phyloP scores from a whole-genome alignment of 768 basidiomycete genomes.

The Rubroboletus satanas region DNA sequence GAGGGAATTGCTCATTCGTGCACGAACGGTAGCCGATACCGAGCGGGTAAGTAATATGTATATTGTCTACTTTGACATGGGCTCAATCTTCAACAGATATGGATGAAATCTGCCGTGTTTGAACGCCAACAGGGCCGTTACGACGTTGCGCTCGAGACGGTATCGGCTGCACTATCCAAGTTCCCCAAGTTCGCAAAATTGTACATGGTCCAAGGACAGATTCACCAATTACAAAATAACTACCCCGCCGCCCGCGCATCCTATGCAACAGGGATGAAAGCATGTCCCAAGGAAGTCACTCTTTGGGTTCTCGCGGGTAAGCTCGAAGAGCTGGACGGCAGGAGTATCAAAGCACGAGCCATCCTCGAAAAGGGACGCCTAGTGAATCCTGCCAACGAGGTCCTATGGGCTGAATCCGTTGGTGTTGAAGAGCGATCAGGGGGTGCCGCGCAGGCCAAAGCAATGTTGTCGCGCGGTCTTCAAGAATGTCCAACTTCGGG shows the following conservation, averaged over 20 bases:
- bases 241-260: conserved; percentile 68
- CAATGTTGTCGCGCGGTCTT: conserved; percentile 79
- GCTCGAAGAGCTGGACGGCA: conserved; percentile 86
- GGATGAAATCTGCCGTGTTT: conserved; percentile 98
- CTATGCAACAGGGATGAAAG: conserved; percentile 80
- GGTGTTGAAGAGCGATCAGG: conserved; percentile 89
- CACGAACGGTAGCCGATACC: conserved; percentile 87
- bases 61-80: background rate
- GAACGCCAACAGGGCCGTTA: conserved; percentile 84
- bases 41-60: conserved; percentile 59
- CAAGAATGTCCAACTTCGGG: conserved; percentile 94
- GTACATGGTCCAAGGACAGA: conserved; percentile 97
- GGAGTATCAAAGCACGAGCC: conserved; percentile 89
- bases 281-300: conserved; percentile 78
- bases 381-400: conserved; percentile 79
- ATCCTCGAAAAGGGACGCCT: conserved; percentile 87
- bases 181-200: conserved; percentile 90
- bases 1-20: conserved; percentile 80
- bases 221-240: conserved; percentile 63
- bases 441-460: conserved; percentile 75
- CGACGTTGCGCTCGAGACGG: conserved; percentile 68
- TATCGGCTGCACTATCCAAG: conserved; percentile 69
- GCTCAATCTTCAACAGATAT: conserved; percentile 59
- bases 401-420: conserved; percentile 88
- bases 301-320: conserved; percentile 88